Conservation (phyloP, 345 rosid genomes). For the Citrus reticulata region DNA sequence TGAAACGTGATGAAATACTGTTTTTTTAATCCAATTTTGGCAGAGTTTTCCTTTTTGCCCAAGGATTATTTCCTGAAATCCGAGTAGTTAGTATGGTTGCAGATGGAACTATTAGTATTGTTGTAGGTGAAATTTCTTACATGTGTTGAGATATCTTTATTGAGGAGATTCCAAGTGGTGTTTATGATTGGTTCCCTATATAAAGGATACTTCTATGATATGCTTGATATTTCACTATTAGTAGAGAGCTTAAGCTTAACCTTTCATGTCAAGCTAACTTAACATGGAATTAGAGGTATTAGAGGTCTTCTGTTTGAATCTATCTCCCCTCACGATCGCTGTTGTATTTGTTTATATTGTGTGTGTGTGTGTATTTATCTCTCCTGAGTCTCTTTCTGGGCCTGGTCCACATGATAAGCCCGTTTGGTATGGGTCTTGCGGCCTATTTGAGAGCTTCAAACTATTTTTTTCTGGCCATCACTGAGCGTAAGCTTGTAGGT, state of each 20-base stretch:
- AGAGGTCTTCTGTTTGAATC: no score
- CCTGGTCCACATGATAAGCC: no score
- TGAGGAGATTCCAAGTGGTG: background rate
- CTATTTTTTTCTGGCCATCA: no score
- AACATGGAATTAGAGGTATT: no score
- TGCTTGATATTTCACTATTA: background rate
- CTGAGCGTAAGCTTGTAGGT: no score
- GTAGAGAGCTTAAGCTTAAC: background rate
- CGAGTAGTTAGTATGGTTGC: background rate
- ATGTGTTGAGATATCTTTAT: background rate
- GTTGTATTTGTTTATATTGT: no score
- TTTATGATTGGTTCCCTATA: background rate
- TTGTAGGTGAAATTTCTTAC: conserved; percentile 1
- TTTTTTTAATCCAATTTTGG: background rate
- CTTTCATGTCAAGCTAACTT: background rate
- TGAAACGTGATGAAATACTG: background rate
- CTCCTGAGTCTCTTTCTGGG: no score
- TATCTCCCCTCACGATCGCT: no score
- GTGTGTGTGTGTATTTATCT: no score
- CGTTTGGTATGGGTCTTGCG: no score
- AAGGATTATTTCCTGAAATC: background rate
- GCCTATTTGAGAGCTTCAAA: no score
- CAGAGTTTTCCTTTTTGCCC: background rate
- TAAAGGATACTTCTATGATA: background rate
- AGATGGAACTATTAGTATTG: background rate